Evolutionary conservation across 2,329 filamentous ascomycete genomes (phyloP), one percentile per base, ranked within the genome.

Genomic region (Teratosphaeriaceae sp.): DNA sequence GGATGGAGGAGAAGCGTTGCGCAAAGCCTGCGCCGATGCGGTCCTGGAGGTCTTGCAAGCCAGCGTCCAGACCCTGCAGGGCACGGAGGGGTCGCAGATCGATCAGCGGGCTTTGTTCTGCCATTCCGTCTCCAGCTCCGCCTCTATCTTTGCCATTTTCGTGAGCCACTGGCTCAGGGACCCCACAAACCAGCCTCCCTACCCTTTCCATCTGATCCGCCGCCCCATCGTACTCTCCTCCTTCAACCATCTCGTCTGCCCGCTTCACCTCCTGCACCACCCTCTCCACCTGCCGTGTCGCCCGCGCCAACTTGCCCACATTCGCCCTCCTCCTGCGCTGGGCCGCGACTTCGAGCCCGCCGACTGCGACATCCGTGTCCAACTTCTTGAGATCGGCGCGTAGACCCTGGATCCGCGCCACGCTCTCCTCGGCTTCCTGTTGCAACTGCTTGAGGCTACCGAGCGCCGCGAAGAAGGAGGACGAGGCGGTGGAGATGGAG

Each of bases 401-500:
- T 30, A 98, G 63, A 0, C 76, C 74, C 59, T 88, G 88, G 46
- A 98, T 98, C 48, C 85, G 81, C 7, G 83, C 75, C 2, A 98
- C 89, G 2, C 90, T 97, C 44, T 94, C 86, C 9, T 88, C 84
- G 5, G 92, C 89, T 64, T 98, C 92, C 0, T 84, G 84, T 61
- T 98, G 90, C 9, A 98, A 71, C 60, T 96, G 88, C 52, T 88
- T 84, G 24, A 98, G 70, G 0, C 89, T 94, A 0, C 92, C 90
- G 1, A 98, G 71, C 0, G 92, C 92, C 0, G 88, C 89, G 58
- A 98, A 98, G 65, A 98, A 98, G 0, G 90, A 95, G 1, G 88
- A 88, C 0, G 92, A 97, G 1, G 92, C 92, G 0, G 86, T 88
- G 2, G 90, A 97, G 49, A 98, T 98, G 0, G 89, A 95, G 23